Evolutionary conservation across 164 flowering plant species (phyloP), one percentile per base, ranked within the genome.

Genomic region (Vitis vinifera): DNA sequence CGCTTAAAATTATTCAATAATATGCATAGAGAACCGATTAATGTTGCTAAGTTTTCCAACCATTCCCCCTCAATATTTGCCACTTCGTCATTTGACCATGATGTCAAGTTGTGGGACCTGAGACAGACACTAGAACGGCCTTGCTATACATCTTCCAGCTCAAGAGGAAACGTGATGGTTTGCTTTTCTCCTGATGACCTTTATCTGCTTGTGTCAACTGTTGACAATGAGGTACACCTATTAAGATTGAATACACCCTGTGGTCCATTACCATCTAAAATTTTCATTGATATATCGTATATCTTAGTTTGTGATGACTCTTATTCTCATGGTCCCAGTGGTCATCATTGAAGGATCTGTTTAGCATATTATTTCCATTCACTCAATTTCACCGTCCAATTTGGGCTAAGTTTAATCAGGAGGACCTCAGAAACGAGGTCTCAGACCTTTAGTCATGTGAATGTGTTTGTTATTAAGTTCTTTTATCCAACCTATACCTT

Each of bases 171-270:
- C 70, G 86, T 87, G 29, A 87, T 85, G 89, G 88, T 78, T 67
- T 83, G 88, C 80, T 87, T 87, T 74, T 87, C 91, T 68, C 89
- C 86, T 16, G 91, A 87, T 69, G 91, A 87, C 71, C 83, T 72
- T 62, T 87, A 80, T 81, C 78, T 87, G 52, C 82, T 87, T 11
- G 80, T 83, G 4, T 87, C 91, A 8, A 83, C 91, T 57, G 84
- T 87, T 30, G 91, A 87, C 76, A 87, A 87, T 66, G 87, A 87
- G 91, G 91, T 87, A 83, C 9, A 51, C 23, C 19, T 9, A 57
- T 16, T 16, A 37, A 37, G 44, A 37, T 37, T 37, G 44, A 37
- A 6, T 37, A 6, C 44, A 37, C 6, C 44, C 44, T 37, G 44
- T 37, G 7, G 44, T 6, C 4, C 44, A 37, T 37, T 37, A 37